Evolutionary conservation across 306 rosid genomes (phyloP).

Genomic region (Quercus gilva): DNA sequence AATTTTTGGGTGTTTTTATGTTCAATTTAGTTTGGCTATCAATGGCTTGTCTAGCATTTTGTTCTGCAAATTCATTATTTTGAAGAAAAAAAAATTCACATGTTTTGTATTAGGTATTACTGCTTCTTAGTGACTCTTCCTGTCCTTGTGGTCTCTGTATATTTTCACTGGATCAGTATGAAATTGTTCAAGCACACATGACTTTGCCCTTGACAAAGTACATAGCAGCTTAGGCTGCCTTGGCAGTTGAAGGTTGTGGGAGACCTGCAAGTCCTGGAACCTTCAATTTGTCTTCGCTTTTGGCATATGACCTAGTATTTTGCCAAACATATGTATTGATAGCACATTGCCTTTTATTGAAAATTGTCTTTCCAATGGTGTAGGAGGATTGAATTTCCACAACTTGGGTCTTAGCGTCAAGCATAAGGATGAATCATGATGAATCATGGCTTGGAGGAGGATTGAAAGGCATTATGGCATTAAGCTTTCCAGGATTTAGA

Average conservation of each 20-base stretch:
- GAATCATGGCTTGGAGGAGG: too few species aligned
- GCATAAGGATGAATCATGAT: too few species aligned
- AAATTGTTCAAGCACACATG: constrained; percentile 78
- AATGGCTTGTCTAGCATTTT: too few species aligned
- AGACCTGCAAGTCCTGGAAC: neutral
- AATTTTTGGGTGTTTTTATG: neutral
- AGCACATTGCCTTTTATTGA: neutral
- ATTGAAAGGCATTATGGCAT: too few species aligned
- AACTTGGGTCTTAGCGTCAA: too few species aligned
- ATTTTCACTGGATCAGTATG: constrained; percentile 92
- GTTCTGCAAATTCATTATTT: neutral
- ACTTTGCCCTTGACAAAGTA: constrained; percentile 1
- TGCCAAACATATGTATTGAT: neutral
- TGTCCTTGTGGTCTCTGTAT: constrained; percentile 65
- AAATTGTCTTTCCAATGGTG: too few species aligned
- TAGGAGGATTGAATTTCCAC: too few species aligned
- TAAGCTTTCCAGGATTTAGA: too few species aligned
- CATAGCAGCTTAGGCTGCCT: too few species aligned
- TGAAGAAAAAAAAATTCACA: neutral
- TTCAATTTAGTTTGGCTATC: neutral
- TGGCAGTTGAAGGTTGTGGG: neutral
- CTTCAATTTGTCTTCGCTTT: neutral
- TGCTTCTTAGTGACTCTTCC: constrained; percentile 88
- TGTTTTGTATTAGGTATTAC: constrained; percentile 21
- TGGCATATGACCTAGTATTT: neutral